Base-by-base conservation (phyloP, 495 filamentous ascomycete genomes). In the Talaromyces wortmannii region DNA sequence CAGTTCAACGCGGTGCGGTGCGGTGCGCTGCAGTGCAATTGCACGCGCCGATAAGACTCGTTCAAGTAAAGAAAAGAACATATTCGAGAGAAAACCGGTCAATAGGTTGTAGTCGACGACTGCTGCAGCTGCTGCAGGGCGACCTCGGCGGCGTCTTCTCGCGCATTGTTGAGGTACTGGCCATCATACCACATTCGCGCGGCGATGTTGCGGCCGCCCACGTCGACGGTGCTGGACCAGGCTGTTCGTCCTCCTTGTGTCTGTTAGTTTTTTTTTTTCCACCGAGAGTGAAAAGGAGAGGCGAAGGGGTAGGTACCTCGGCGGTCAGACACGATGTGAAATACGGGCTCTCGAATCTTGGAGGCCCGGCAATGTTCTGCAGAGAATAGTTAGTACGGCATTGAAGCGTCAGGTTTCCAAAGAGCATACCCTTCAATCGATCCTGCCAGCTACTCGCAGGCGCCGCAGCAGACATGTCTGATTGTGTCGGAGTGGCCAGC, bases 171-270 rank as follows among this genome's bases (percentile, higher is more conserved):
- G 71, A 91, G 72, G 62, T 86, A 88, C 59, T 90, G 81, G 40
- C 89, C 91, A 67, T 95, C 90, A 69, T 95, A 96, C 90, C 89
- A 96, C 74, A 84, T 95, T 55, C 90, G 84, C 42, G 91, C 92
- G 7, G 73, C 55, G 63, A 86, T 74, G 45, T 64, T 64, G 45
- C 74, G 62, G 55, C 83, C 79, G 57, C 71, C 63, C 53, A 92
- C 73, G 12, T 68, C 78, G 55, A 95, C 87, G 33, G 72, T 78
- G 70, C 82, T 84, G 48, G 90, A 92, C 91, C 91, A 96, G 50
- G 91, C 91, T 32, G 91, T 96, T 58, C 91, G 86, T 59, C 90
- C 91, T 62, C 91, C 90, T 95, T 63, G 49, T 62, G 47, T 49
- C 23, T 13, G 55, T 49, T n/a, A 51, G 17, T 30, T 54, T 16